A percentile compares a stretch with the other conserved stretches of the same genome.
These are phyloP conservation scores for Stylosanthes scabra DNA, from an alignment of 331 rosid species.

Conservation along the genomic window DNA sequence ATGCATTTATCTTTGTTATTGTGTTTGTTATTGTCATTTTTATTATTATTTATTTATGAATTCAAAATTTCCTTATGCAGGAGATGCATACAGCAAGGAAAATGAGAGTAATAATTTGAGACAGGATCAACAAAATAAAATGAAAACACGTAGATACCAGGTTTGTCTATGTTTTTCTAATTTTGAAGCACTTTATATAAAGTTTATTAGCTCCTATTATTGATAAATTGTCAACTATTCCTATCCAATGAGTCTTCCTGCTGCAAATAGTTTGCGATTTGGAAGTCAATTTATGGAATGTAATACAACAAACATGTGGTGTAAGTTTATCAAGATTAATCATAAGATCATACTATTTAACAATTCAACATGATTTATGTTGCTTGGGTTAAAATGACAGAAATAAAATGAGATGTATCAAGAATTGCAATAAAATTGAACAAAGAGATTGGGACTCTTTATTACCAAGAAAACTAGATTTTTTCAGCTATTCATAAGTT, in stretches of 20 bases:
- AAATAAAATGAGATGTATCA: not conserved
- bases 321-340: not conserved
- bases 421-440: too few relatives aligned
- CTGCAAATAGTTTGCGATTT: not conserved
- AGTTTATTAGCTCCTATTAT: not conserved
- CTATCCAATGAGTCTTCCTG: slow-evolving; percentile 8
- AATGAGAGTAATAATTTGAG: slow-evolving; percentile 68
- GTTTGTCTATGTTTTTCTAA: slow-evolving; percentile 42
- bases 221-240: not conserved
- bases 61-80: slow-evolving; percentile 51
- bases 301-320: not conserved
- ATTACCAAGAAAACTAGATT: too few relatives aligned
- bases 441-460: too few relatives aligned
- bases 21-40: not conserved
- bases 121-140: slow-evolving; percentile 56
- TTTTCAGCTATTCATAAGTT: too few relatives aligned
- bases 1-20: slow-evolving; percentile 11
- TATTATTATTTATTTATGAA: slow-evolving; percentile 11
- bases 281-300: not conserved
- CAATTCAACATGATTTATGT: not conserved
- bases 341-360: not conserved
- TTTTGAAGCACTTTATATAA: not conserved
- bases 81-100: slow-evolving; percentile 52
- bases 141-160: slow-evolving; percentile 67
- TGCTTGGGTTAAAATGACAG: not conserved